phyloP scores from a whole-genome alignment of 75 land plant species.

The Picea glauca region DNA sequence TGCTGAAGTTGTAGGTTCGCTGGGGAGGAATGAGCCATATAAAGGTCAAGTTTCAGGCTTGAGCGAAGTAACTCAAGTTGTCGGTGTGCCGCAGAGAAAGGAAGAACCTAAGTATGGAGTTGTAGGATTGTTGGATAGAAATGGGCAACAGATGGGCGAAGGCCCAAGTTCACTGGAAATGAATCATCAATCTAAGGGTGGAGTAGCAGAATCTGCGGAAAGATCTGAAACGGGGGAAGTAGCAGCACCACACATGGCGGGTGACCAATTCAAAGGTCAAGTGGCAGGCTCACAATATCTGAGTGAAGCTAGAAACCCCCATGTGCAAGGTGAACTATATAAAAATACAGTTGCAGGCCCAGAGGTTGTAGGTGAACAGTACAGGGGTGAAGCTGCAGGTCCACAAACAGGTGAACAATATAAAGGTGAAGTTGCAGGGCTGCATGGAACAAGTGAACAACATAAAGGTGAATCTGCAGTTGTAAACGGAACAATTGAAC shows the following conservation, averaged over 20 bases:
- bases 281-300: neutral
- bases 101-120: neutral
- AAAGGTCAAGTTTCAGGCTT: too few relatives aligned
- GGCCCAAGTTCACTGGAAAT: neutral
- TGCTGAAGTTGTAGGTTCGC: too few relatives aligned
- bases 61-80: too few relatives aligned
- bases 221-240: neutral
- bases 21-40: too few relatives aligned
- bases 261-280: neutral
- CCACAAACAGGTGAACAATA: neutral
- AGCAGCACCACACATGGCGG: neutral
- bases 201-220: neutral
- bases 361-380: neutral
- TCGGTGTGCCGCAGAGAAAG: too few relatives aligned
- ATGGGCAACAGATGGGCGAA: neutral
- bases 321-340: neutral
- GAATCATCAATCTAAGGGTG: neutral
- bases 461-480: neutral
- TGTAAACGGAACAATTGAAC: neutral
- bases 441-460: neutral
- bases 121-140: neutral
- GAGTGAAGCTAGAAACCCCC: neutral
- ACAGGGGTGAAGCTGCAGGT: neutral
- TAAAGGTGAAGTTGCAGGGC: neutral
- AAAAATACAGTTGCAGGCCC: neutral